Evolutionary conservation across 2,329 filamentous ascomycete species (phyloP).

Genomic region (Epichloe baconii): DNA sequence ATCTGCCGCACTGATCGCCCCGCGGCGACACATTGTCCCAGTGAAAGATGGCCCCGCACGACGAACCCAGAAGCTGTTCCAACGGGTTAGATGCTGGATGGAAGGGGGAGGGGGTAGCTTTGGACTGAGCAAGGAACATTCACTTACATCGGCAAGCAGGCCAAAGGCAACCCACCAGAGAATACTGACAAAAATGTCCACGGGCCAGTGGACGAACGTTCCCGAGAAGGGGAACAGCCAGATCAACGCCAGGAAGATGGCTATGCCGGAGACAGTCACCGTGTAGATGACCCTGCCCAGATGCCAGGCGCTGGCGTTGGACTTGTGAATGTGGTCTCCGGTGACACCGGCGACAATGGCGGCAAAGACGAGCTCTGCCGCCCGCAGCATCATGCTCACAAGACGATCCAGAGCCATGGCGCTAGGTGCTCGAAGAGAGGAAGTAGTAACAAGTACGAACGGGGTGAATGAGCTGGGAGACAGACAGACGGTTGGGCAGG

Average conservation of each 20-base stretch:
- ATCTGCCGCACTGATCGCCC: constrained; percentile 46
- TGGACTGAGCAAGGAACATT: background rate
- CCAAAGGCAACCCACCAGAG: constrained; percentile 61
- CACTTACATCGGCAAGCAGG: constrained; percentile 46
- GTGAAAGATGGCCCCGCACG: constrained; percentile 44
- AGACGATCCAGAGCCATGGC: constrained; percentile 27
- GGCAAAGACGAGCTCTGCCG: constrained; percentile 51
- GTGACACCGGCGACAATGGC: constrained; percentile 59
- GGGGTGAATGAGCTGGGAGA: too few relatives aligned
- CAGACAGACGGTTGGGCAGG: too few relatives aligned
- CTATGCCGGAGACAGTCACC: constrained; percentile 55
- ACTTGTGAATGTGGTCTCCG: constrained; percentile 48
- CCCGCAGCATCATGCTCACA: constrained; percentile 25
- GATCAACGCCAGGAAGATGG: constrained; percentile 54
- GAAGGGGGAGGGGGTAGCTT: too few relatives aligned
- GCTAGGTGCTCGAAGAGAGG: background rate
- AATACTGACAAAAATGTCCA: constrained; percentile 55
- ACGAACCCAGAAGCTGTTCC: constrained; percentile 27
- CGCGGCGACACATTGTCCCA: constrained; percentile 42
- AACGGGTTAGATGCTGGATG: background rate
- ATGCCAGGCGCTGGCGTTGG: constrained; percentile 36
- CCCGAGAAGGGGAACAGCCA: constrained; percentile 60
- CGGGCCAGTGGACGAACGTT: constrained; percentile 56
- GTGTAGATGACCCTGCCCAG: constrained; percentile 60
- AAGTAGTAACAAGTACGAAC: background rate